Conservation (phyloP, 441 rosid genomes). For the Monsonia emarginata region DNA sequence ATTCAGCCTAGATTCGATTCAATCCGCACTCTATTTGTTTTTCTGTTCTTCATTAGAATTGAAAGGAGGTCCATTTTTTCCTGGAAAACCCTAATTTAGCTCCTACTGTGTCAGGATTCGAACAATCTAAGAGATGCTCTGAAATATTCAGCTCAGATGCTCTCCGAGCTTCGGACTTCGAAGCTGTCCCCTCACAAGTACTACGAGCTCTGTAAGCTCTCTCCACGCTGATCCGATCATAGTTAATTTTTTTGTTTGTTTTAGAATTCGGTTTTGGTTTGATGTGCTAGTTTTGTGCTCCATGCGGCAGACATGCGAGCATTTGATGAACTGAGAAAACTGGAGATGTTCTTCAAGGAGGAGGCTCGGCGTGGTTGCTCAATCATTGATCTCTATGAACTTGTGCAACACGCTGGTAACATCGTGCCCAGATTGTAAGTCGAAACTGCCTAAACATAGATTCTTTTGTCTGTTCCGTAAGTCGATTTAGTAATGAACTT, state of each 20-base stretch:
- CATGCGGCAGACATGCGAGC: slow-evolving; percentile 72
- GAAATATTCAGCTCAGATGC: slow-evolving; percentile 97
- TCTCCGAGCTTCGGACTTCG: slow-evolving; percentile 90
- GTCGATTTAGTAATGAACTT: neutral
- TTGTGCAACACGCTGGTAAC: slow-evolving; percentile 97
- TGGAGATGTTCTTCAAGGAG: slow-evolving; percentile 87
- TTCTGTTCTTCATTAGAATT: neutral
- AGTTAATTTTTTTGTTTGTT: slow-evolving; percentile 5
- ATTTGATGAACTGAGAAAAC: slow-evolving; percentile 88
- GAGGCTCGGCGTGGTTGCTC: slow-evolving; percentile 92
- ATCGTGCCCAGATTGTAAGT: slow-evolving; percentile 90
- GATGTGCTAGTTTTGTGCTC: slow-evolving; percentile 1
- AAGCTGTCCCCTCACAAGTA: slow-evolving; percentile 95
- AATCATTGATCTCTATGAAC: slow-evolving; percentile 84
- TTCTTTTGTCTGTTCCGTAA: neutral
- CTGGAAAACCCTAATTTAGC: neutral
- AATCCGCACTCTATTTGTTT: neutral
- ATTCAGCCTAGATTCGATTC: no score
- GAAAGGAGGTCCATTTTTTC: neutral
- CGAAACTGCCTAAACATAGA: neutral
- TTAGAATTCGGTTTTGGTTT: neutral
- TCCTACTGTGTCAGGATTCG: slow-evolving; percentile 47
- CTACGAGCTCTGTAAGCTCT: slow-evolving; percentile 74
- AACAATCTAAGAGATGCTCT: slow-evolving; percentile 91
- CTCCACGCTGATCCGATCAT: slow-evolving; percentile 13